Evolutionary conservation across 1,284 basidiomycete species (phyloP), one percentile per base, ranked within the genome.

Genomic region (Sparassis latifolia): DNA sequence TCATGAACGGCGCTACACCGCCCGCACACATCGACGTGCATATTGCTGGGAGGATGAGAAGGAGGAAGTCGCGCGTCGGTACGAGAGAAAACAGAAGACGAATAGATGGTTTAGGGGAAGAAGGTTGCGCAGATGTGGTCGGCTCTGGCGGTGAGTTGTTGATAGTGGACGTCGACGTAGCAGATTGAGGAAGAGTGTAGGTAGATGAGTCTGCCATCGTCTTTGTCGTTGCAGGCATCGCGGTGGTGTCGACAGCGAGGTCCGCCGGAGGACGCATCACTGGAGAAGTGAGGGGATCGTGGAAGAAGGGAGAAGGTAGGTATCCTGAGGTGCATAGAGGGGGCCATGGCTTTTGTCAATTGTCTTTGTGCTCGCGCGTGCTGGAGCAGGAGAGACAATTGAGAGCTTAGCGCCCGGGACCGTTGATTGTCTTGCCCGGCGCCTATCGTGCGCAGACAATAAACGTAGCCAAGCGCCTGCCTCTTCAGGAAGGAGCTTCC

Each of bases 1-100:
- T 95, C 93, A 98, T 97, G 73, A 90, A 90, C 1, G 96, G 92
- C 0, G 90, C 92, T 37, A 97, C 76, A 37, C 84, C 80, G 42
- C 92, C 90, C 0, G 85, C 77, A 41, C 81, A 69, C 39, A 92
- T 52, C 3, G 92, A 88, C 30, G 83, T 75, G 42, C 80, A 20
- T 48, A 89, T 58, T 3, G 89, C 92, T 1, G 95, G 95, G 30
- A 86, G 56, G 47, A 95, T 69, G 53, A 92, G 73, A 28, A 75
- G 57, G 45, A 80, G 59, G 50, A 77, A 60, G 58, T 89, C 80
- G 43, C 74, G 74, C 31, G 69, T 65, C 1, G 81, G 72, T 50
- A 86, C 72, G 50, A 84, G 74, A 33, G 81, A 81, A 67, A 88
- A 91, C 45, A 92, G 76, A 20, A 83, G 78, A 44, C 72, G 64